These are phyloP conservation scores for Blastobotrys chiropterorum DNA, from an alignment of 805 yeast species.

Conservation along the genomic window DNA sequence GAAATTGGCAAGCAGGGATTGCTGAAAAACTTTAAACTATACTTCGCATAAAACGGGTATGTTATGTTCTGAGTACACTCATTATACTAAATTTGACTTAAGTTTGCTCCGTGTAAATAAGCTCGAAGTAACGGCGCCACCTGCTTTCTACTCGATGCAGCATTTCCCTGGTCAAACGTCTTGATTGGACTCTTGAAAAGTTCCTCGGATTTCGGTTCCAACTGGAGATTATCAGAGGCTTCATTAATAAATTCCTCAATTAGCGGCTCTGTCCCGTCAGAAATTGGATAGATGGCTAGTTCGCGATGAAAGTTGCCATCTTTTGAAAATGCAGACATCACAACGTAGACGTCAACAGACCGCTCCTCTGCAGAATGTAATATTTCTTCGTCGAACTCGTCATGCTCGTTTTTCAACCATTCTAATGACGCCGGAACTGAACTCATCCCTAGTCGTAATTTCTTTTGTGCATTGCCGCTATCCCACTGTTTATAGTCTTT, in stretches of 20 bases:
- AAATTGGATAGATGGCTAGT: slow-evolving; percentile 30
- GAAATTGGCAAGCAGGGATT: slow-evolving; percentile 29
- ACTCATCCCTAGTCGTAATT: slow-evolving; percentile 59
- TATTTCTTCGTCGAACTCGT: slow-evolving; percentile 26
- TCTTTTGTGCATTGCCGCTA: slow-evolving; percentile 21
- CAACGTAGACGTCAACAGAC: slow-evolving; percentile 35
- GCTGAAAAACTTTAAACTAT: slow-evolving; percentile 16
- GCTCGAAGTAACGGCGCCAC: slow-evolving; percentile 58
- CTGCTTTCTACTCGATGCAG: slow-evolving; percentile 73
- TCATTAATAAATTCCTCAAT: slow-evolving; percentile 14
- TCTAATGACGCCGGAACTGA: slow-evolving; percentile 60
- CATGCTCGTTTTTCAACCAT: slow-evolving; percentile 39
- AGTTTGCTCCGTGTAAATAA: slow-evolving; percentile 8
- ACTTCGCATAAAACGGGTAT: background rate
- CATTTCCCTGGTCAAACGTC: slow-evolving; percentile 44
- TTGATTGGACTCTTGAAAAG: slow-evolving; percentile 10
- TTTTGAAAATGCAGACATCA: slow-evolving; percentile 45
- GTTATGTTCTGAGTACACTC: background rate
- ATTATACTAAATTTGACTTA: background rate
- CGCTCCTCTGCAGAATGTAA: slow-evolving; percentile 29
- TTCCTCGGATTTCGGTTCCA: slow-evolving; percentile 7
- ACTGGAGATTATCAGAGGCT: slow-evolving; percentile 25
- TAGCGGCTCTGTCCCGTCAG: slow-evolving; percentile 20
- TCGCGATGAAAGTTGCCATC: slow-evolving; percentile 38
- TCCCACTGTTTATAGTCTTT: slow-evolving; percentile 82